Conservation (phyloP, 768 basidiomycete species). For the Termitomyces sp. region DNA sequence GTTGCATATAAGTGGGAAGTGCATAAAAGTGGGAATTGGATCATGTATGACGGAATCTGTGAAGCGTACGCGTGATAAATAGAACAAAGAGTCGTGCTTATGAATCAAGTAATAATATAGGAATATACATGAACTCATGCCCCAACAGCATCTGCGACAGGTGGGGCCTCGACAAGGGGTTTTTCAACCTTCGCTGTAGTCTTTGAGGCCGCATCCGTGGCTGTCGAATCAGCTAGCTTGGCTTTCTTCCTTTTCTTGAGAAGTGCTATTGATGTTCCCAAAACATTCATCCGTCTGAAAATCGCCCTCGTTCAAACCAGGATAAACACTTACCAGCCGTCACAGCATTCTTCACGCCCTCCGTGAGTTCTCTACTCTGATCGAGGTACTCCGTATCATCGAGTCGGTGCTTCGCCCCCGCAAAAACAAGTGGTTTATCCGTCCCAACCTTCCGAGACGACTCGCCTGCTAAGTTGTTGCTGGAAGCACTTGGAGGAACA, state of each 20-base stretch:
- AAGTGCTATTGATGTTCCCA: conserved; percentile 35
- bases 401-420: conserved; percentile 82
- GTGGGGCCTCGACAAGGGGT: not conserved
- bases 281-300: not conserved
- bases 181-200: not conserved
- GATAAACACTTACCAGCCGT: conserved; percentile 53
- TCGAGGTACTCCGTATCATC: conserved; percentile 93
- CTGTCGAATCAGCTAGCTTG: conserved; percentile 34
- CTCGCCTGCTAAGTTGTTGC: conserved; percentile 18
- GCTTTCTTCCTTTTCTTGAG: conserved; percentile 75
- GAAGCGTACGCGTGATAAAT: not conserved
- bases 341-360: conserved; percentile 88
- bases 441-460: conserved; percentile 19
- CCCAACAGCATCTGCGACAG: conserved; percentile 12
- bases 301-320: not conserved
- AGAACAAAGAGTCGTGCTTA: not conserved
- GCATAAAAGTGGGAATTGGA: too few species aligned
- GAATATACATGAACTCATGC: conserved; percentile 1
- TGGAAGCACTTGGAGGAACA: conserved; percentile 24
- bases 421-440: conserved; percentile 38
- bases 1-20: too few species aligned
- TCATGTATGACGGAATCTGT: not conserved
- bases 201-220: not conserved
- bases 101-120: not conserved
- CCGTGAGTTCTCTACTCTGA: conserved; percentile 85